phyloP scores from a whole-genome alignment of 2,329 filamentous ascomycete genomes.

The Xylariaceae sp. region DNA sequence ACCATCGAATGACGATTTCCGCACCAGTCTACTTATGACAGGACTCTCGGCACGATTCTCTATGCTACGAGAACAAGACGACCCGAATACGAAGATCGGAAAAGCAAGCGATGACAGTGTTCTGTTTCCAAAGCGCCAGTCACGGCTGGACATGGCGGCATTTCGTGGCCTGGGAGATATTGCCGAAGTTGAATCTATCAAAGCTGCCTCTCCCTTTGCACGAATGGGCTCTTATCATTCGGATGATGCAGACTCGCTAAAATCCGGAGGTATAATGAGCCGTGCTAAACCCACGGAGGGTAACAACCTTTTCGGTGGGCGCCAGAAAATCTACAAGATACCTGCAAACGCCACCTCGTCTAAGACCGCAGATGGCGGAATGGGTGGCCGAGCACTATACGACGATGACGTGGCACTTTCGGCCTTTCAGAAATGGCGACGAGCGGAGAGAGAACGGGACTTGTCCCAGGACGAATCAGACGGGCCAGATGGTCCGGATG shows the following conservation, averaged over 20 bases:
- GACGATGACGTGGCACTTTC: slow-evolving; percentile 82
- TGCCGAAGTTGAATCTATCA: slow-evolving; percentile 81
- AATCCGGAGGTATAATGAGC: slow-evolving; percentile 70
- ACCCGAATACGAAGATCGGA: slow-evolving; percentile 80
- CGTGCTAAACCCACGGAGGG: slow-evolving; percentile 78
- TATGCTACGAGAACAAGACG: slow-evolving; percentile 92
- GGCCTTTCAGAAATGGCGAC: slow-evolving; percentile 72
- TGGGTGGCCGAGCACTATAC: slow-evolving; percentile 68
- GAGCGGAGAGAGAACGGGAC: slow-evolving; percentile 50
- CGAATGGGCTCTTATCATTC: slow-evolving; percentile 62
- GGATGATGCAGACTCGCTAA: slow-evolving; percentile 60
- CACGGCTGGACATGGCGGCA: slow-evolving; percentile 67
- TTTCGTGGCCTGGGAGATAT: slow-evolving; percentile 67
- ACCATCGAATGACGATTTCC: slow-evolving; percentile 81
- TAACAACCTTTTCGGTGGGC: slow-evolving; percentile 88
- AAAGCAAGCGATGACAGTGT: slow-evolving; percentile 97
- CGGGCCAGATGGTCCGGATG: slow-evolving; percentile 23
- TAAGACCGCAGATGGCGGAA: slow-evolving; percentile 40
- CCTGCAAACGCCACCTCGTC: slow-evolving; percentile 45
- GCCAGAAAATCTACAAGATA: slow-evolving; percentile 93
- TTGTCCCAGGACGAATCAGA: slow-evolving; percentile 37
- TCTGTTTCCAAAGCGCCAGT: slow-evolving; percentile 73
- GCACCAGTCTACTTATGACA: slow-evolving; percentile 93
- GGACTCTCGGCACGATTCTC: slow-evolving; percentile 92
- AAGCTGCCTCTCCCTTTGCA: slow-evolving; percentile 50